These are phyloP conservation scores for Steccherinum ochraceum DNA, from an alignment of 768 basidiomycete species.

Conservation along the genomic window DNA sequence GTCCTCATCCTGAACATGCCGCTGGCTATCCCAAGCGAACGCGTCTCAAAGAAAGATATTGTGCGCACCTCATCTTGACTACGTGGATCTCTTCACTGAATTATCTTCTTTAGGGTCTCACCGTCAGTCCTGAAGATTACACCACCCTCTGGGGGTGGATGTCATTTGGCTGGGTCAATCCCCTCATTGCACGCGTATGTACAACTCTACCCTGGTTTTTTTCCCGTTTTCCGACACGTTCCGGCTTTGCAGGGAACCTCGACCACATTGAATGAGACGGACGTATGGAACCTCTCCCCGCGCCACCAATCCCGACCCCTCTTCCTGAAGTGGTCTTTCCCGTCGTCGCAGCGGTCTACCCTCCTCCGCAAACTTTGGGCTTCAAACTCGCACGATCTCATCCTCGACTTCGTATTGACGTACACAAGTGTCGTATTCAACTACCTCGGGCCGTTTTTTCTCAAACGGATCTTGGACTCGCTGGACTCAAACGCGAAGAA, in stretches of 20 bases:
- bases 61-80: constrained; percentile 33
- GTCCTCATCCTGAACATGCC: constrained; percentile 56
- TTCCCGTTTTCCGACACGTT: background rate
- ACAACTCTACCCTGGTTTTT: too few relatives aligned
- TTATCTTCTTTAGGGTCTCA: constrained; percentile 33
- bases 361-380: constrained; percentile 38
- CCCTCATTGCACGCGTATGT: constrained; percentile 47
- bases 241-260: constrained; percentile 28
- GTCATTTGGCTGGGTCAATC: constrained; percentile 67
- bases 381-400: constrained; percentile 41
- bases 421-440: constrained; percentile 66
- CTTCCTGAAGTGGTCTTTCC: constrained; percentile 39
- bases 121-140: constrained; percentile 72
- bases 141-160: constrained; percentile 66
- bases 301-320: constrained; percentile 61
- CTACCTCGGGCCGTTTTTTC: constrained; percentile 79
- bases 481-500: constrained; percentile 31
- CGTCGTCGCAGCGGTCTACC: constrained; percentile 26
- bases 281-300: constrained; percentile 69
- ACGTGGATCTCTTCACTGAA: background rate
- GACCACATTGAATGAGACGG: constrained; percentile 59
- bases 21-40: constrained; percentile 51
- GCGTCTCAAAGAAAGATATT: constrained; percentile 50
- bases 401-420: constrained; percentile 62
- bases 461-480: constrained; percentile 67